These are phyloP conservation scores for Fusarium sp. DNA, from an alignment of 2,329 filamentous ascomycete species.

Conservation along the genomic window DNA sequence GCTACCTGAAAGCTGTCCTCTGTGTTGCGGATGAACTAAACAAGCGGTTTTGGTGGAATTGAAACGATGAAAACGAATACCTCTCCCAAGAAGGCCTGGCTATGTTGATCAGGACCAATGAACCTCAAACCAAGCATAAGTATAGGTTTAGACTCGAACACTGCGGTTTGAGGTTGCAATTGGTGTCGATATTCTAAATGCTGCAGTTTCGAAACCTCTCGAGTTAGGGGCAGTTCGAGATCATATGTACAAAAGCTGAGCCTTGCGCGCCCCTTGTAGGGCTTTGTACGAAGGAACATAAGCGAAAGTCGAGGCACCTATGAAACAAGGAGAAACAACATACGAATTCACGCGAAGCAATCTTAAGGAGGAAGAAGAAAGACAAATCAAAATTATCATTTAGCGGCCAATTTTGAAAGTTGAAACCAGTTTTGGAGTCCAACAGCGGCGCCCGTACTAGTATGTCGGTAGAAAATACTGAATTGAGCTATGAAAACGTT, in stretches of 20 bases:
- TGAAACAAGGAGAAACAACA: neutral
- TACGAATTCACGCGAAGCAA: neutral
- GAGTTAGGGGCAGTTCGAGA: neutral
- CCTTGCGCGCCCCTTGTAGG: neutral
- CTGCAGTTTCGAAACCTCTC: neutral
- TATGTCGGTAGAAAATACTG: neutral
- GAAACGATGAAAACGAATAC: constrained; percentile 20
- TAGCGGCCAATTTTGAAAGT: constrained; percentile 25
- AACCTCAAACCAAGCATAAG: neutral
- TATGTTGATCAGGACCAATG: neutral
- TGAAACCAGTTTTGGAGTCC: constrained; percentile 7
- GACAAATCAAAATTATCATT: constrained; percentile 6
- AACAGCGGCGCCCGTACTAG: neutral
- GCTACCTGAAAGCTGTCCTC: constrained; percentile 72
- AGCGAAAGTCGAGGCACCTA: neutral
- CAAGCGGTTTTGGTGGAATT: neutral
- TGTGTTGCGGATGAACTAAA: constrained; percentile 59
- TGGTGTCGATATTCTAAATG: neutral
- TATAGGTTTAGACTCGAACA: neutral
- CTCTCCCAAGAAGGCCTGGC: neutral
- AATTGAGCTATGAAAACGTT: neutral
- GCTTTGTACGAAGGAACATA: neutral
- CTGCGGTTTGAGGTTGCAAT: neutral
- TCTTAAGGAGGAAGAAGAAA: neutral
- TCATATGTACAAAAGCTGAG: constrained; percentile 5